Conservation (phyloP, 1,139 yeast species). For the Pichia inconspicua region DNA sequence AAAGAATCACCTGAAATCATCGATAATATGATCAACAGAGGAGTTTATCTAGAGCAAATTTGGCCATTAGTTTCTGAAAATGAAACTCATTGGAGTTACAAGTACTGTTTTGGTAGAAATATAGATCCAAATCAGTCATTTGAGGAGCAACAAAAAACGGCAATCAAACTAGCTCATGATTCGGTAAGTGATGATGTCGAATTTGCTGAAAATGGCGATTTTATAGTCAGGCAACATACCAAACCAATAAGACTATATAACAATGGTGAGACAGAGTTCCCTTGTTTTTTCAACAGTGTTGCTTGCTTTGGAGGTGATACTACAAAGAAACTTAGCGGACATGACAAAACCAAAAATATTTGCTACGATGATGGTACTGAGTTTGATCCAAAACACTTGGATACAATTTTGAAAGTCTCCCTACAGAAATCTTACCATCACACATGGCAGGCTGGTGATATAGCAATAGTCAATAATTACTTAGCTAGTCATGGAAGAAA, state of each 20-base stretch:
- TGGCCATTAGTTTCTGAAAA: slow-evolving; percentile 15
- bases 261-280: slow-evolving; percentile 6
- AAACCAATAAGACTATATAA: slow-evolving; percentile 23
- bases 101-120: slow-evolving; percentile 27
- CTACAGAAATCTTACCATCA: slow-evolving; percentile 20
- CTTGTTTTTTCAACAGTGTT: slow-evolving; percentile 26
- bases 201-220: slow-evolving; percentile 24
- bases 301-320: slow-evolving; percentile 18
- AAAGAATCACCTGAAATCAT: slow-evolving; percentile 24
- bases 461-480: slow-evolving; percentile 29
- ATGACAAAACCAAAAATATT: slow-evolving; percentile 16
- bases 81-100: slow-evolving; percentile 26
- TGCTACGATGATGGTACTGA: slow-evolving; percentile 23
- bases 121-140: slow-evolving; percentile 19
- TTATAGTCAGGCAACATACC: slow-evolving; percentile 26
- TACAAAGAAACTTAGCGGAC: slow-evolving; percentile 6
- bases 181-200: slow-evolving; percentile 24
- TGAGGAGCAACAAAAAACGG: slow-evolving; percentile 24
- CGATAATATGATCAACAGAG: slow-evolving; percentile 20
- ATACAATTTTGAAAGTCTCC: slow-evolving; percentile 20
- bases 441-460: slow-evolving; percentile 28
- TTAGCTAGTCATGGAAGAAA: slow-evolving; percentile 29
- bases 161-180: slow-evolving; percentile 20
- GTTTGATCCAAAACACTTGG: slow-evolving; percentile 22
- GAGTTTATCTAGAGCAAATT: slow-evolving; percentile 19